Base-by-base conservation (phyloP, 345 rosid genomes). In the Murraya koenigii region DNA sequence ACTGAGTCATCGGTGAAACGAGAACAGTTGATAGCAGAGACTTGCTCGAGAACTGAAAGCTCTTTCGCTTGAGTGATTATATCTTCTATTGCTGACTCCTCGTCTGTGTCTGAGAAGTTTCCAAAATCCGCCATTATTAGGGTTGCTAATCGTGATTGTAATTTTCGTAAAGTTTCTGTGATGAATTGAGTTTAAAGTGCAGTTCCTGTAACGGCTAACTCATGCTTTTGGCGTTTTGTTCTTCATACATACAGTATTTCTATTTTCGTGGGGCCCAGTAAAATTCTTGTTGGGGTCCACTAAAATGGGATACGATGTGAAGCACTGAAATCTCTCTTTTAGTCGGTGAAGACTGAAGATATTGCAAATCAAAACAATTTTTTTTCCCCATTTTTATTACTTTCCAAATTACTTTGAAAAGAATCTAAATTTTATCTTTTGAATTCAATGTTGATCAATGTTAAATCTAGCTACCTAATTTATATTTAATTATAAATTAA, bases 21-120 rank as follows among this genome's bases (percentile, higher is more conserved):
- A 74, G 95, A 91, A 63, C 89, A 88, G 71, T 94, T 90, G 83
- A 94, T 90, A 25, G 92, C 89, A 71, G 97, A 88, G 78, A 92
- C 74, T 80, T 91, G 91, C 41, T 94, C 94, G 64, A 92, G 90
- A 72, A 90, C 89, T 7, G 86, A 88, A 66, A 92, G 93, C 54
- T 94, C 97, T 80, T 86, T 80, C 0, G 91, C 74, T 78, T 90
- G 96, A 3, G 97, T 86, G 71, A 92, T 72, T 33, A 94, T 85
- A 13, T 92, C 94, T 25, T 94, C 97, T 8, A 90, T 91, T 3
- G 92, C 92, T 32, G 96, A 87, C 17, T 44, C 49, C 36, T 92
- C 96, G 59, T 94, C 98, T 19, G 96, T 86, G 78, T 94, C 94
- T 1, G 96, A 92, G 3, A 90, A 80, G 81, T 72, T 75, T 62